Evolutionary conservation across 345 rosid species (phyloP).

Genomic region (Populus euphratica): DNA sequence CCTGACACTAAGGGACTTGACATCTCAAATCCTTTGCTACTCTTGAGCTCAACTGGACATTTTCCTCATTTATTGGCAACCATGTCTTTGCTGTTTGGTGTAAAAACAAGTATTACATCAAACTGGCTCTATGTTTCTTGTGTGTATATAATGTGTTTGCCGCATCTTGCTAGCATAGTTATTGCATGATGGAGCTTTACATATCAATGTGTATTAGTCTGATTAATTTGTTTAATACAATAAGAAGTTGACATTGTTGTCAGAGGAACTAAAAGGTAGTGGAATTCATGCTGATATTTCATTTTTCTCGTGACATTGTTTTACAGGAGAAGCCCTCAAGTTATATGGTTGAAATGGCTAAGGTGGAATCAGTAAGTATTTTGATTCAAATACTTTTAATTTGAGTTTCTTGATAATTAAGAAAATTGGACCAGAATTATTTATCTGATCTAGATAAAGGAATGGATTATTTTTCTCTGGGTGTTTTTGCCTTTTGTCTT

Average conservation of each 20-base stretch:
- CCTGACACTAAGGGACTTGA: background rate
- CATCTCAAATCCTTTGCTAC: background rate
- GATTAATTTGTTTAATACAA: background rate
- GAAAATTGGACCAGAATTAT: background rate
- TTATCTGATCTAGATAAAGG: background rate
- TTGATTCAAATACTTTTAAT: slow-evolving; percentile 9
- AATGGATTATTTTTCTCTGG: background rate
- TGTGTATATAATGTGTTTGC: background rate
- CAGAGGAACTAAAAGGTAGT: background rate
- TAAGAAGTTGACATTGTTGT: background rate
- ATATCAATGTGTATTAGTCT: background rate
- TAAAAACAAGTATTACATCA: background rate
- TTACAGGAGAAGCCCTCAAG: slow-evolving; percentile 73
- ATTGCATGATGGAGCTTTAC: no score
- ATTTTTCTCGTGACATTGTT: background rate
- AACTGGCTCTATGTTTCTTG: background rate
- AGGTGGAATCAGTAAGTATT: slow-evolving; percentile 69
- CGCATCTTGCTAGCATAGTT: no score
- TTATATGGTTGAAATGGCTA: slow-evolving; percentile 97
- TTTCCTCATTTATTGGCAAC: background rate
- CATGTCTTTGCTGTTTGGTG: background rate
- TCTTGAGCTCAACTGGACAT: background rate
- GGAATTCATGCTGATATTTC: slow-evolving; percentile 5
- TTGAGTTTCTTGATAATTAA: slow-evolving; percentile 15
- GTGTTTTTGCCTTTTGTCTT: background rate